phyloP scores from a whole-genome alignment of 768 basidiomycete species.

The Tylopilus balloui region DNA sequence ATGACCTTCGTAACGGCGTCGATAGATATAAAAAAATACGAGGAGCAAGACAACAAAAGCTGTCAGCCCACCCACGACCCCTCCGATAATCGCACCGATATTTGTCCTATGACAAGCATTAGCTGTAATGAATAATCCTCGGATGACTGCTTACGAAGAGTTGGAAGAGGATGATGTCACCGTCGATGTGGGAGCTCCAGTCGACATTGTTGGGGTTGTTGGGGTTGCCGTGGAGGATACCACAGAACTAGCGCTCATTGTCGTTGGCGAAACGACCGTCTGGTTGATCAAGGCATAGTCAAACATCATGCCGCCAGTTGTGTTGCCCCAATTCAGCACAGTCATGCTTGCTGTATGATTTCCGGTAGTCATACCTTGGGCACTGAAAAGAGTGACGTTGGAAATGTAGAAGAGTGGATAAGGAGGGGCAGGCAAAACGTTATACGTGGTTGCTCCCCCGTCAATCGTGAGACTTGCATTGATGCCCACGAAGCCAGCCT shows the following conservation, averaged over 20 bases:
- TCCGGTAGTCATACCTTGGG: constrained; percentile 12
- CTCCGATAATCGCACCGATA: constrained; percentile 11
- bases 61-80: constrained; percentile 10
- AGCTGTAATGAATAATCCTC: neutral
- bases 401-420: constrained; percentile 9
- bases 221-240: neutral
- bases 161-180: too few species aligned
- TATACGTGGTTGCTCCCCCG: constrained; percentile 3
- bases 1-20: neutral
- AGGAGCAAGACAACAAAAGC: constrained; percentile 4
- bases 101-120: neutral
- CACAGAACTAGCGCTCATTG: neutral
- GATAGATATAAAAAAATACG: constrained; percentile 2
- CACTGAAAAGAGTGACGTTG: constrained; percentile 13
- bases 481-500: constrained; percentile 15
- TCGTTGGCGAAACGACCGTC: constrained; percentile 2
- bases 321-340: constrained; percentile 11
- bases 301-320: constrained; percentile 16
- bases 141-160: neutral
- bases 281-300: constrained; percentile 18
- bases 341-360: constrained; percentile 15
- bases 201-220: neutral
- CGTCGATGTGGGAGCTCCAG: neutral
- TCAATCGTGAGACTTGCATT: constrained; percentile 15
- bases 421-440: constrained; percentile 9